Evolutionary conservation across 495 filamentous ascomycete species (phyloP), one percentile per base, ranked within the genome.

Genomic region (Penicillium pancosmium): DNA sequence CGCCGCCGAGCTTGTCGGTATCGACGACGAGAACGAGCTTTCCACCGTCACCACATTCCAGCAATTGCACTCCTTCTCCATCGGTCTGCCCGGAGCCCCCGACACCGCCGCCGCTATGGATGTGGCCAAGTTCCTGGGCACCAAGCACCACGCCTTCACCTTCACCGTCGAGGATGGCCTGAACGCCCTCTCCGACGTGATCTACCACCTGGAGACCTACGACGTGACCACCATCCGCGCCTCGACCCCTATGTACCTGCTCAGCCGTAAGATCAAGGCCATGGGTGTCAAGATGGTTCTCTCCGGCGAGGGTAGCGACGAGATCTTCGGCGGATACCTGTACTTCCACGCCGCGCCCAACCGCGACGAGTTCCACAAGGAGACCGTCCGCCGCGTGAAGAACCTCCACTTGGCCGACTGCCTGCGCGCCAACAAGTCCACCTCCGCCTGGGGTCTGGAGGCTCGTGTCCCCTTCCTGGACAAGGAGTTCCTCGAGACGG

Each of bases 231-330:
- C 94, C 15, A 96, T 98, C 72, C 91, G 94, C 74, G 94, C 94
- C 41, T 98, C 95, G 18, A 98, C 94, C 6, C 94, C 94, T 55
- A 98, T 98, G 94, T 98, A 96, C 79, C 82, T 98, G 52, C 86
- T 98, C 13, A 91, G 90, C 62, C 89, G 94, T 67, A 98, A 98
- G 80, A 98, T 98, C 81, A 98, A 98, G 82, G 94, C 92, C 16
- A 88, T 97, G 84, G 95, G 94, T 60, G 91, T 98, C 55, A 98
- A 98, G 85, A 98, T 98, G 94, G 94, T 98, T 56, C 83, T 98
- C 43, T 92, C 88, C 69, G 94, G 94, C 55, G 94, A 98, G 79
- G 94, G 94, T 57, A 91, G 87, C 68, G 94, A 98, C 73, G 94
- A 98, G 76, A 95, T 97, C 68, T 98, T 97, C 66, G 94, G 95